Conservation (phyloP, 1,284 basidiomycete species). For the Cutaneotrichosporon curvatum region DNA sequence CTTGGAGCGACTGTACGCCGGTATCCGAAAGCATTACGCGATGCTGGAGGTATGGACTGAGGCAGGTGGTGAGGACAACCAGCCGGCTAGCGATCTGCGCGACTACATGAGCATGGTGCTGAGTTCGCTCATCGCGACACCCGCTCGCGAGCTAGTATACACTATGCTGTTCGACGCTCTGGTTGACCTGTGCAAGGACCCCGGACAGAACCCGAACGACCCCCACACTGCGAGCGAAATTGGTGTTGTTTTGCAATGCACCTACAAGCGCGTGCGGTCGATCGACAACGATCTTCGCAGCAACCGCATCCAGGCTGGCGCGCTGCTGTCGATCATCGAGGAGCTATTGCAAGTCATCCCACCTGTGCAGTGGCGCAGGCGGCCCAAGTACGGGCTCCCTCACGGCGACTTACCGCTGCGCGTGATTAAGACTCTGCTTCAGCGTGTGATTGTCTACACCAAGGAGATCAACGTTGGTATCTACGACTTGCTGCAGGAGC, state of each 20-base stretch:
- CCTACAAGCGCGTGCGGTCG: slow-evolving; percentile 95
- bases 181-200: slow-evolving; percentile 73
- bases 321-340: slow-evolving; percentile 89
- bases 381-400: slow-evolving; percentile 82
- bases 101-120: slow-evolving; percentile 99
- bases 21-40: slow-evolving; percentile 10
- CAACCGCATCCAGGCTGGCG: slow-evolving; percentile 70
- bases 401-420: slow-evolving; percentile 95
- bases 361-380: slow-evolving; percentile 89
- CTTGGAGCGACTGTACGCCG: slow-evolving; percentile 10
- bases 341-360: slow-evolving; percentile 87
- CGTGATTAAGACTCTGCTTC: slow-evolving; percentile 95
- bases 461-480: slow-evolving; percentile 35
- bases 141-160: slow-evolving; percentile 84
- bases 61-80: slow-evolving; percentile 7
- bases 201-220: slow-evolving; percentile 47
- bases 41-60: slow-evolving; percentile 12
- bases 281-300: slow-evolving; percentile 85
- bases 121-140: slow-evolving; percentile 83
- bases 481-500: slow-evolving; percentile 37
- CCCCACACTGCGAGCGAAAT: slow-evolving; percentile 83
- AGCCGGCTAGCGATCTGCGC: slow-evolving; percentile 75
- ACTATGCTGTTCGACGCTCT: slow-evolving; percentile 73
- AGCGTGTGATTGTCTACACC: slow-evolving; percentile 65
- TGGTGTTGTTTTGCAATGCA: slow-evolving; percentile 93